phyloP scores from a whole-genome alignment of 208 protist genomes.

The Novymonas esmeraldas region DNA sequence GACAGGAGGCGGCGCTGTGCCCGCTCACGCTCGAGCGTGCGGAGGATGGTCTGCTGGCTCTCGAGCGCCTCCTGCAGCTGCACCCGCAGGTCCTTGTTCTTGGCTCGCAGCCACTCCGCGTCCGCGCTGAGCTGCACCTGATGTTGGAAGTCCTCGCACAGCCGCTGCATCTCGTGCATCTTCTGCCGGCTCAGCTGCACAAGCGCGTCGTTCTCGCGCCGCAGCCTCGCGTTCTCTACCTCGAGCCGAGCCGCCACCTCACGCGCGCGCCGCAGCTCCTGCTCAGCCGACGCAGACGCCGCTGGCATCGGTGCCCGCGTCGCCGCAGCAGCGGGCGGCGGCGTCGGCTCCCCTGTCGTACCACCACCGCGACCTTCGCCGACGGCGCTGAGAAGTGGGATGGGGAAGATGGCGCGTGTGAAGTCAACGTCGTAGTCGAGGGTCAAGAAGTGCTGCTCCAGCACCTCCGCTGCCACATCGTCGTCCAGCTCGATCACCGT shows the following conservation, averaged over 20 bases:
- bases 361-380: not conserved
- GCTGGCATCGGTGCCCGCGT: not conserved
- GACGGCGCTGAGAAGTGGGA: conserved; percentile 41
- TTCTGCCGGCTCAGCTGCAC: conserved; percentile 71
- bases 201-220: conserved; percentile 65
- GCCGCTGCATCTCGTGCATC: conserved; percentile 85
- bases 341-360: conserved; percentile 1
- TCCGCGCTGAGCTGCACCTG: conserved; percentile 46
- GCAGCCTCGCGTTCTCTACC: conserved; percentile 62
- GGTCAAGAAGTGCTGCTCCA: conserved; percentile 70
- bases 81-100: conserved; percentile 49
- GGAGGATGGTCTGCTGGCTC: conserved; percentile 34
- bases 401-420: conserved; percentile 82
- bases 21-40: conserved; percentile 31
- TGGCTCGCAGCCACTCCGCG: conserved; percentile 49
- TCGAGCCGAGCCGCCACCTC: conserved; percentile 17
- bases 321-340: not conserved
- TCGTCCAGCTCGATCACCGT: conserved; percentile 48
- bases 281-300: not conserved
- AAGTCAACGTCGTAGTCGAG: conserved; percentile 90
- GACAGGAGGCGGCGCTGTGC: conserved; percentile 17
- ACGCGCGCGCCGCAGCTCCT: conserved; percentile 28
- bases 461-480: conserved; percentile 40
- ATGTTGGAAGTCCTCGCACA: conserved; percentile 76
- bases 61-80: conserved; percentile 48